These are phyloP conservation scores for Candolleomyces eurysporus DNA, from an alignment of 768 basidiomycete species.

Conservation along the genomic window DNA sequence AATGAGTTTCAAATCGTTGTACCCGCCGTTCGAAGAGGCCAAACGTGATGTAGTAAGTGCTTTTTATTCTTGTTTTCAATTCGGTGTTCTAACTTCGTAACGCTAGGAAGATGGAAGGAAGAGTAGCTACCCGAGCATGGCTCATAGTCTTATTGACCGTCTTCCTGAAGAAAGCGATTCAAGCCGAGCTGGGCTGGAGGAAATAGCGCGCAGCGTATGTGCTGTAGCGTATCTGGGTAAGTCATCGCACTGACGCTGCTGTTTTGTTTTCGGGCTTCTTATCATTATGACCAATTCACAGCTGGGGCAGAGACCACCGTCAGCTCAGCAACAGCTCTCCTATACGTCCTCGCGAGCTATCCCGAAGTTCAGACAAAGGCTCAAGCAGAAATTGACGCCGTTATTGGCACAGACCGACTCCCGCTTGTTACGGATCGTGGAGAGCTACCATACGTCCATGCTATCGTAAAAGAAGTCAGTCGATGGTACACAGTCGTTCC, in stretches of 20 bases:
- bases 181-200: neutral
- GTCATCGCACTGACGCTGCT: neutral
- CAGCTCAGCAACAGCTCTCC: conserved; percentile 14
- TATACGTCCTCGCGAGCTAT: conserved; percentile 24
- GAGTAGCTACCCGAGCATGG: conserved; percentile 2
- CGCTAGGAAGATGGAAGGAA: neutral
- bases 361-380: conserved; percentile 24
- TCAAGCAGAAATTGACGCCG: conserved; percentile 23
- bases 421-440: conserved; percentile 23
- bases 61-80: neutral
- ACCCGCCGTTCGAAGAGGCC: conserved; percentile 17
- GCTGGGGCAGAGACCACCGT: neutral
- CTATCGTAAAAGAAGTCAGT: conserved; percentile 24
- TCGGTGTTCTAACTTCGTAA: neutral
- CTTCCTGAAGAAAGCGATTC: neutral
- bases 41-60: conserved; percentile 15
- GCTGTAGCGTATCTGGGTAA: conserved; percentile 7
- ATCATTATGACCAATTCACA: too few relatives aligned
- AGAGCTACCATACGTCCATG: conserved; percentile 20
- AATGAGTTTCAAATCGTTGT: conserved; percentile 18
- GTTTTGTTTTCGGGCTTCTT: neutral
- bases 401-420: conserved; percentile 21
- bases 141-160: neutral
- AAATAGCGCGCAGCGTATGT: neutral
- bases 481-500: conserved; percentile 17